A percentile compares a stretch with the other conserved stretches of the same genome.
Evolutionary conservation across 2,329 filamentous ascomycete genomes (phyloP).

Genomic region (Colletotrichum musicola): DNA sequence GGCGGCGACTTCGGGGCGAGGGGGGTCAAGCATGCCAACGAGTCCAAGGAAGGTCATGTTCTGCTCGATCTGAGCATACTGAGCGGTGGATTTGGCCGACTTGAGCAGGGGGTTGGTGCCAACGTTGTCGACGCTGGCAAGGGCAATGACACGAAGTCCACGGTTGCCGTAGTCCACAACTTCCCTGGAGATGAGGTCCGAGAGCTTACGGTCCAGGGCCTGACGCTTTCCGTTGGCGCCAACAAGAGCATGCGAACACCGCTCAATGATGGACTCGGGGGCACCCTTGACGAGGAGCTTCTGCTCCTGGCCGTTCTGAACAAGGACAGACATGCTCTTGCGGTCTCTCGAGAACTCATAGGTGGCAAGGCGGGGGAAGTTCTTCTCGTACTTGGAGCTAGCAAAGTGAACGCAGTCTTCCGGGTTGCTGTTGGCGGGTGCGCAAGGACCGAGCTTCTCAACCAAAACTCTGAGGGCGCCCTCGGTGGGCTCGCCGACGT

Average conservation of each 20-base stretch:
- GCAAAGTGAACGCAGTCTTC: slow-evolving; percentile 81
- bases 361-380: slow-evolving; percentile 81
- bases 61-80: slow-evolving; percentile 91
- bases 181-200: slow-evolving; percentile 79
- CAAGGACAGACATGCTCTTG: slow-evolving; percentile 99
- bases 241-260: slow-evolving; percentile 85
- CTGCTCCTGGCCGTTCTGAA: slow-evolving; percentile 76
- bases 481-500: slow-evolving; percentile 94
- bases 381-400: slow-evolving; percentile 86
- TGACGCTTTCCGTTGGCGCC: slow-evolving; percentile 85
- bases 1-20: slow-evolving; percentile 87
- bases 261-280: slow-evolving; percentile 92
- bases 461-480: slow-evolving; percentile 90
- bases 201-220: slow-evolving; percentile 76
- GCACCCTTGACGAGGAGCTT: slow-evolving; percentile 96
- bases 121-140: slow-evolving; percentile 86
- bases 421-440: slow-evolving; percentile 65
- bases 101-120: slow-evolving; percentile 76
- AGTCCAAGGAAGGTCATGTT: slow-evolving; percentile 94
- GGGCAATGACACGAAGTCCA: slow-evolving; percentile 93
- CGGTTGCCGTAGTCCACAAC: slow-evolving; percentile 91
- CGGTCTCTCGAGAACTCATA: slow-evolving; percentile 98
- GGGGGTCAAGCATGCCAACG: slow-evolving; percentile 96
- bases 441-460: slow-evolving; percentile 92
- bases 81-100: slow-evolving; percentile 82